Conservation (phyloP, 352 stramenopile genomes). For the Lagenidium giganteum region DNA sequence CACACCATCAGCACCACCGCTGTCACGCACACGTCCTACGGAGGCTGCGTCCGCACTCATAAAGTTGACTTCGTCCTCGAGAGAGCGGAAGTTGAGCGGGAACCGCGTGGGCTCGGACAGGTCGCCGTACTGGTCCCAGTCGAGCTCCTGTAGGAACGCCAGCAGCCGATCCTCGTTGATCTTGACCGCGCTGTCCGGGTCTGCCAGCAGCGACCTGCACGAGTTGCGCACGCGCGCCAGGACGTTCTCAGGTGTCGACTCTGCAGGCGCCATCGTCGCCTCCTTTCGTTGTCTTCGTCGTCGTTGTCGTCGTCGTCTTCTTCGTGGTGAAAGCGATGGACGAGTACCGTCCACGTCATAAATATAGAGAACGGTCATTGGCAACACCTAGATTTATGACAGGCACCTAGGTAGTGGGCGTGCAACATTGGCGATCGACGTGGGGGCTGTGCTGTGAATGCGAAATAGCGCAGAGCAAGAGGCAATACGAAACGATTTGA, state of each 20-base stretch:
- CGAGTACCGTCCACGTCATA: no score
- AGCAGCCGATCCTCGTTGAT: conserved; percentile 43
- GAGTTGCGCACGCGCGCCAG: conserved; percentile 44
- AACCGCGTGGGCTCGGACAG: conserved; percentile 48
- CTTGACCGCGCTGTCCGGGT: conserved; percentile 35
- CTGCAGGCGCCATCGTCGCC: conserved; percentile 25
- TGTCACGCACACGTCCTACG: neutral
- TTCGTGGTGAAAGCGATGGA: no score
- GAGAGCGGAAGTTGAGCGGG: conserved; percentile 69
- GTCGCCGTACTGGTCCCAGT: conserved; percentile 42
- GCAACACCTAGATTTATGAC: no score
- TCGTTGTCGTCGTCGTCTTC: no score
- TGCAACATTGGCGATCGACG: no score
- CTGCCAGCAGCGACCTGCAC: conserved; percentile 40
- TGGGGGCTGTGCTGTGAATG: no score
- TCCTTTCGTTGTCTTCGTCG: neutral
- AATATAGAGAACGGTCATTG: no score
- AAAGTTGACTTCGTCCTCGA: conserved; percentile 76
- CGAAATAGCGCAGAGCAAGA: no score
- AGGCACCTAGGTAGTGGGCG: no score
- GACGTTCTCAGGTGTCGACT: conserved; percentile 14
- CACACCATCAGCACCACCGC: neutral
- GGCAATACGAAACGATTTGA: no score
- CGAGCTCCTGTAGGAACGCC: conserved; percentile 43
- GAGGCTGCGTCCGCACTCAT: conserved; percentile 33